Percentiles rank a stretch among this genome's conserved stretches.
Evolutionary conservation across 2,329 filamentous ascomycete species (phyloP).

Genomic region (Cucurbitaria berberidis): DNA sequence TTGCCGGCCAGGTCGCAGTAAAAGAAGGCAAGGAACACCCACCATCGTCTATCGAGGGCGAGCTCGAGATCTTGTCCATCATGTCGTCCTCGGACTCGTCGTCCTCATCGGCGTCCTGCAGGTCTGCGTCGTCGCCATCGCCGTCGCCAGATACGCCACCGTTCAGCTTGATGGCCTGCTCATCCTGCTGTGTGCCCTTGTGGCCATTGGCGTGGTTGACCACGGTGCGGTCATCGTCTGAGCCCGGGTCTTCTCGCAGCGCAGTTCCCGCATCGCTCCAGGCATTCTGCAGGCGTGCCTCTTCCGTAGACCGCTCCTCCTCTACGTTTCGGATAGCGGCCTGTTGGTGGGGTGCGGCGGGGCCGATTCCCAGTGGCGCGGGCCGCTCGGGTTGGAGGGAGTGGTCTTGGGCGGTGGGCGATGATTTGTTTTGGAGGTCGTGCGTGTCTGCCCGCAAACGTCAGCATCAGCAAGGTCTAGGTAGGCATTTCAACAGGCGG

Average conservation of each 20-base stretch:
- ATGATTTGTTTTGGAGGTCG: conserved; percentile 84
- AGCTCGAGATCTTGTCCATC: conserved; percentile 99
- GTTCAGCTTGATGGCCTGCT: conserved; percentile 42
- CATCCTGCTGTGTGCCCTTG: conserved; percentile 32
- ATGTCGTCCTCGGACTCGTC: conserved; percentile 87
- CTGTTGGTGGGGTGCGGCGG: conserved; percentile 81
- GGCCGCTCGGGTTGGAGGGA: conserved; percentile 61
- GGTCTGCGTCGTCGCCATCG: conserved; percentile 56
- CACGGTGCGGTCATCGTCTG: conserved; percentile 61
- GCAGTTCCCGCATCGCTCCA: conserved; percentile 50
- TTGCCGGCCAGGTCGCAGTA: conserved; percentile 47
- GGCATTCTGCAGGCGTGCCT: conserved; percentile 68
- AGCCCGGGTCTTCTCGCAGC: conserved; percentile 58
- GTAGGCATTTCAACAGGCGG: neutral
- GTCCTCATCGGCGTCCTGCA: conserved; percentile 68
- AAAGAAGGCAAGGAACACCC: conserved; percentile 64
- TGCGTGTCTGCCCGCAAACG: conserved; percentile 73
- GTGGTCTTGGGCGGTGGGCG: conserved; percentile 86
- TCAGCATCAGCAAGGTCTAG: conserved; percentile 27
- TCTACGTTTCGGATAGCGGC: conserved; percentile 81
- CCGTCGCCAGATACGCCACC: conserved; percentile 44
- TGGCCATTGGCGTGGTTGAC: conserved; percentile 27
- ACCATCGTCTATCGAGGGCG: conserved; percentile 99
- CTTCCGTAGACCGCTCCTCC: conserved; percentile 73
- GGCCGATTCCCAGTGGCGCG: conserved; percentile 58